Conservation (phyloP, 169 alveolate species). For the Sarcocystis neurona region DNA sequence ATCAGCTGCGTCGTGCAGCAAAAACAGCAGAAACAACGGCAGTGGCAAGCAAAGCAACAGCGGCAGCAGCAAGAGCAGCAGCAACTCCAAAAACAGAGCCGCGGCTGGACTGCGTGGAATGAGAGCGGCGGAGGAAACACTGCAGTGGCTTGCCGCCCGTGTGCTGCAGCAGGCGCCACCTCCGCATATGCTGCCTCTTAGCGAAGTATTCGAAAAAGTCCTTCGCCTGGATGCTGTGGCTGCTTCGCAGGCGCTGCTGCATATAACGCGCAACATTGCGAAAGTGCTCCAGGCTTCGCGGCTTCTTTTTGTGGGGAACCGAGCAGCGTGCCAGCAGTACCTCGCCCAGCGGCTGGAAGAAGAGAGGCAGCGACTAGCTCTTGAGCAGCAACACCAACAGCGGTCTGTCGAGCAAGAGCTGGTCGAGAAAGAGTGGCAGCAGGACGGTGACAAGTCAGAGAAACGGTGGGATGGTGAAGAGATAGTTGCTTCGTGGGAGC, state of each 20-base stretch:
- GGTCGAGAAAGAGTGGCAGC: neutral
- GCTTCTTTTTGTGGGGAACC: neutral
- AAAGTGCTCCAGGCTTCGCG: neutral
- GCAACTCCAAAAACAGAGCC: too few relatives aligned
- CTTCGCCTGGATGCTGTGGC: neutral
- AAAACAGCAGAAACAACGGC: too few relatives aligned
- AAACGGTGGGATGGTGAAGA: too few relatives aligned
- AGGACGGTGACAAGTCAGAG: too few relatives aligned
- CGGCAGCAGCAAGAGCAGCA: too few relatives aligned
- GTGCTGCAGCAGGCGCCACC: neutral
- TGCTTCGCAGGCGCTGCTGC: neutral
- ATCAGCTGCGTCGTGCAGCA: too few relatives aligned
- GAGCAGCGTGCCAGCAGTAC: neutral
- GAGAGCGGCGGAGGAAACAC: neutral
- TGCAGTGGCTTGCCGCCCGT: neutral
- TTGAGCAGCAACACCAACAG: too few relatives aligned
- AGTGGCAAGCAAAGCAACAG: too few relatives aligned
- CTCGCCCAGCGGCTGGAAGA: too few relatives aligned
- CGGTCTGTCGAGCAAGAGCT: neutral
- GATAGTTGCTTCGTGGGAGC: too few relatives aligned
- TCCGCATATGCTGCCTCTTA: neutral
- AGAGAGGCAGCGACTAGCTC: too few relatives aligned
- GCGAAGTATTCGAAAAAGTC: neutral
- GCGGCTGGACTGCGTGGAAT: neutral
- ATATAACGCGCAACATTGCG: neutral